Conservation (phyloP, 805 yeast species). For the Myxozyma sirexii region DNA sequence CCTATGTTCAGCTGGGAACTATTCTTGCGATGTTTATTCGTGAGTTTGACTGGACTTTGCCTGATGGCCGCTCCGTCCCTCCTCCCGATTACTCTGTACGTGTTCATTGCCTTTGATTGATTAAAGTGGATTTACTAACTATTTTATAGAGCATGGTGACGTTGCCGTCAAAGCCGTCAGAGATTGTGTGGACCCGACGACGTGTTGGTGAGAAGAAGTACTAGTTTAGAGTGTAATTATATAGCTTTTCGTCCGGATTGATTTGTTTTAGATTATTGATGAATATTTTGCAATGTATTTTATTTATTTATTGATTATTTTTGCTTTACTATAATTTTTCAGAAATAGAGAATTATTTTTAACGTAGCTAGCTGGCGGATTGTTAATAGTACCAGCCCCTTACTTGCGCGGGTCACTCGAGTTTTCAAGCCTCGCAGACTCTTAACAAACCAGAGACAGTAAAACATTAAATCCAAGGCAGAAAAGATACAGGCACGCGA, state of each 20-base stretch:
- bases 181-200: conserved; percentile 38
- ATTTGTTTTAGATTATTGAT: neutral
- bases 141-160: conserved; percentile 93
- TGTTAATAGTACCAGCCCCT: no score
- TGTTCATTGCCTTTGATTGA: neutral
- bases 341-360: no score
- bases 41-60: conserved; percentile 74
- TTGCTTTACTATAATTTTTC: no score
- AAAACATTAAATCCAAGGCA: no score
- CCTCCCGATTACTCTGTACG: conserved; percentile 36
- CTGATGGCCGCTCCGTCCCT: conserved; percentile 48
- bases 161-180: conserved; percentile 71
- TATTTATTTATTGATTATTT: neutral
- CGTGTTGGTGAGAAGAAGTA: conserved; percentile 19
- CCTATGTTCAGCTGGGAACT: conserved; percentile 88
- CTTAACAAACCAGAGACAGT: no score
- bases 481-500: no score
- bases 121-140: conserved; percentile 44
- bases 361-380: no score
- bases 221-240: neutral
- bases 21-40: conserved; percentile 73
- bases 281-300: neutral
- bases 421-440: no score
- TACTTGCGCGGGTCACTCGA: no score
- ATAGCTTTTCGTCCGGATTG: no score